Conservation (phyloP, 2,329 filamentous ascomycete genomes). For the Phoma herbarum region DNA sequence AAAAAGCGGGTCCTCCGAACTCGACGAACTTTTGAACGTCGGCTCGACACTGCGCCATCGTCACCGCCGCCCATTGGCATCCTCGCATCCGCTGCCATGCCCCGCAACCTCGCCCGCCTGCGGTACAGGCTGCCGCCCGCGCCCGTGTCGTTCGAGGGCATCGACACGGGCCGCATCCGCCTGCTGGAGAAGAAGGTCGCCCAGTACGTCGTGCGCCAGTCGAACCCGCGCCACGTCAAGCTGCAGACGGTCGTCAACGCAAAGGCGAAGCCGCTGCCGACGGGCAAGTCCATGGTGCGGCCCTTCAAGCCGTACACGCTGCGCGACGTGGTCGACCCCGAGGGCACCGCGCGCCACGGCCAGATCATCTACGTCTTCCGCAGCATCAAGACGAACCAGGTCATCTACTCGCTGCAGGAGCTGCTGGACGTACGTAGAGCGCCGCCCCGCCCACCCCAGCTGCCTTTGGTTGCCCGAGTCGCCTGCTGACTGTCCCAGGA, state of each 20-base stretch:
- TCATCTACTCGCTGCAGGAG: constrained; percentile 68
- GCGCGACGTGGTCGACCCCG: constrained; percentile 50
- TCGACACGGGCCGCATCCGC: constrained; percentile 13
- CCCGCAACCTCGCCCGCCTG: constrained; percentile 41
- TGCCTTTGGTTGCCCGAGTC: too few species aligned
- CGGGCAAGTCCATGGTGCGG: constrained; percentile 24
- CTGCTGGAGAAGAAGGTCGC: constrained; percentile 27
- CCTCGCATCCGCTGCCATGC: constrained; percentile 35
- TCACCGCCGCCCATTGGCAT: constrained; percentile 16
- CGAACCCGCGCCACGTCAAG: constrained; percentile 35
- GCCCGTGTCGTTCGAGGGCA: constrained; percentile 29
- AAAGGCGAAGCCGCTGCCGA: constrained; percentile 33
- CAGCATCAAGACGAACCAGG: constrained; percentile 69
- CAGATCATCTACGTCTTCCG: constrained; percentile 70
- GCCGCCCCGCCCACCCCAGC: too few species aligned
- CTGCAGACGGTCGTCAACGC: constrained; percentile 38
- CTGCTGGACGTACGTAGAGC: constrained; percentile 60
- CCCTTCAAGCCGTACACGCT: constrained; percentile 48
- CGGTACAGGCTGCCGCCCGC: constrained; percentile 34
- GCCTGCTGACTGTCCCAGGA: constrained; percentile 47
- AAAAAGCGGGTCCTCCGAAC: constrained; percentile 7
- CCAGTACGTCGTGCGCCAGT: constrained; percentile 37
- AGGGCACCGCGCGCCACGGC: constrained; percentile 54
- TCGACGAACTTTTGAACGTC: constrained; percentile 13
- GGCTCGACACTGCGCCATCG: background rate